Conservation (phyloP, 2,329 filamentous ascomycete species). For the Colletotrichum noveboracense region DNA sequence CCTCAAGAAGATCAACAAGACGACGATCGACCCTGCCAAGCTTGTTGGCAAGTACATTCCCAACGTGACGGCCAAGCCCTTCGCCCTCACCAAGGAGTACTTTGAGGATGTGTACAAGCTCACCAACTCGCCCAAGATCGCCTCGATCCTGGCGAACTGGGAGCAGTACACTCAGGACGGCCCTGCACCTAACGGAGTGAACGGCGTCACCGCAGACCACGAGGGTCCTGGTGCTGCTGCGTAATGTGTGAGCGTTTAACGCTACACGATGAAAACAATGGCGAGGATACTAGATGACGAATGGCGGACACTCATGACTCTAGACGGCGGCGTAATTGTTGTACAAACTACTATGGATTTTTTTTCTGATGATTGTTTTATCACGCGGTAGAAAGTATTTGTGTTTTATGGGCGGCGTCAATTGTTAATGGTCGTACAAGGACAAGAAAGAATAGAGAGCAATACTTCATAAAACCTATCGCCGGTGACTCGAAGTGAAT, state of each 20-base stretch:
- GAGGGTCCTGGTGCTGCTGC: slow-evolving; percentile 48
- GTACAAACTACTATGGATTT: slow-evolving; percentile 9
- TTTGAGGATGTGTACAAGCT: slow-evolving; percentile 98
- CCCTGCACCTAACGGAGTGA: slow-evolving; percentile 39
- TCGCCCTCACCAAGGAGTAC: slow-evolving; percentile 96
- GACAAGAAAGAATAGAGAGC: slow-evolving; percentile 13
- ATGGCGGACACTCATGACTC: slow-evolving; percentile 9
- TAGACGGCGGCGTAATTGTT: slow-evolving; percentile 19
- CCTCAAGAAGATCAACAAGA: slow-evolving; percentile 99
- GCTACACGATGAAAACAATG: neutral
- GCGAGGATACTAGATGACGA: neutral
- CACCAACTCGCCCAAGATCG: slow-evolving; percentile 83
- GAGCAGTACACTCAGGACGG: slow-evolving; percentile 70
- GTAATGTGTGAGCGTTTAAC: slow-evolving; percentile 27
- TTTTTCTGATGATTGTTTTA: slow-evolving; percentile 11
- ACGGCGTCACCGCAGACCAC: slow-evolving; percentile 37
- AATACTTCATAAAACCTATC: neutral
- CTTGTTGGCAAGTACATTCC: slow-evolving; percentile 98
- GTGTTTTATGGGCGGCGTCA: slow-evolving; percentile 1
- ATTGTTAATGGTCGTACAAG: slow-evolving; percentile 10
- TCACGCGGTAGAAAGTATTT: slow-evolving; percentile 2
- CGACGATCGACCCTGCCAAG: slow-evolving; percentile 95
- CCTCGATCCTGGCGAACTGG: slow-evolving; percentile 85
- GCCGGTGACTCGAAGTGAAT: neutral
- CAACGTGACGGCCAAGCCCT: slow-evolving; percentile 95